These are phyloP conservation scores for Exophiala spinifera DNA, from an alignment of 2,329 filamentous ascomycete genomes.

Conservation along the genomic window DNA sequence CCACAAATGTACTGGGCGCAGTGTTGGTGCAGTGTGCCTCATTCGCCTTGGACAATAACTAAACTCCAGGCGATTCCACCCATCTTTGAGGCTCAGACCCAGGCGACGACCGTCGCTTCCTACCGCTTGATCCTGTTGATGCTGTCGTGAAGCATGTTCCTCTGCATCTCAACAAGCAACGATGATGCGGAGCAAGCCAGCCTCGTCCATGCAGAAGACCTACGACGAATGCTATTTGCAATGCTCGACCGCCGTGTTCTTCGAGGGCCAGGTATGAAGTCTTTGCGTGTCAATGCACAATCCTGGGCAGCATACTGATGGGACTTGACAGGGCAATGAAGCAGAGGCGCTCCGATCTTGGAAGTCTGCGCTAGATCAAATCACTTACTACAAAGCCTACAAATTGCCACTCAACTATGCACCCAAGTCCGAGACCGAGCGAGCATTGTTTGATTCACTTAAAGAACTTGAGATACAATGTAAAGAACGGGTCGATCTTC, in stretches of 20 bases:
- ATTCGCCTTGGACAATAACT: neutral
- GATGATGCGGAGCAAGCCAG: constrained; percentile 57
- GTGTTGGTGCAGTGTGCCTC: constrained; percentile 1
- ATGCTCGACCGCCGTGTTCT: constrained; percentile 94
- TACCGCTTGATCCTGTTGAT: neutral
- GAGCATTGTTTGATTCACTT: constrained; percentile 75
- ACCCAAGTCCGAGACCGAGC: constrained; percentile 78
- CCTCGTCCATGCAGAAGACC: constrained; percentile 85
- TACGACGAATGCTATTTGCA: constrained; percentile 95
- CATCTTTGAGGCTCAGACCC: constrained; percentile 1
- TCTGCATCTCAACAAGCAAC: constrained; percentile 9
- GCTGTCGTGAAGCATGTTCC: constrained; percentile 14
- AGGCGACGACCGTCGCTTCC: neutral
- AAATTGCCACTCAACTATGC: constrained; percentile 66
- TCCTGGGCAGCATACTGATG: too few species aligned
- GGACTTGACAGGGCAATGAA: constrained; percentile 70
- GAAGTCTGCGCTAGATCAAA: constrained; percentile 82
- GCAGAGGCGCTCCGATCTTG: constrained; percentile 85
- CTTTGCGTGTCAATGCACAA: neutral
- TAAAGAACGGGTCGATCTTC: constrained; percentile 84
- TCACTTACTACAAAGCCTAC: constrained; percentile 80
- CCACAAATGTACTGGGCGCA: neutral
- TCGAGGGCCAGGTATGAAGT: constrained; percentile 74
- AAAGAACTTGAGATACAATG: constrained; percentile 83
- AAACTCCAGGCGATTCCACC: neutral